Evolutionary conservation across 2,329 filamentous ascomycete species (phyloP).

Genomic region (Botryotinia narcissicola): DNA sequence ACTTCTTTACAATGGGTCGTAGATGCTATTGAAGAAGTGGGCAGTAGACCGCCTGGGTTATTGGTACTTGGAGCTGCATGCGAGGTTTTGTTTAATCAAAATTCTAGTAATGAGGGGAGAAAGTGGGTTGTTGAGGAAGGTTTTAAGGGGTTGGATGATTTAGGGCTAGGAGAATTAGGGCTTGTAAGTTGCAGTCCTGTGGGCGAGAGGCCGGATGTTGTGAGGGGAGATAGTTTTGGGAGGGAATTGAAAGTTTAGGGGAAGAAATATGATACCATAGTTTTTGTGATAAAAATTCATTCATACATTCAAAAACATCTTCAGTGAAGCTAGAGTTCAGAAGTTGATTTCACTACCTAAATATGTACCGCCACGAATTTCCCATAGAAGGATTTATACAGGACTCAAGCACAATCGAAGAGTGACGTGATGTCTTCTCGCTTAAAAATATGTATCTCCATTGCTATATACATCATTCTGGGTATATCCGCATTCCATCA

Average conservation of each 20-base stretch:
- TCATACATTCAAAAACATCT: not conserved
- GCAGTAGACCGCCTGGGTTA: slow-evolving; percentile 83
- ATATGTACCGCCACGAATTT: not conserved
- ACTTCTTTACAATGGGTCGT: slow-evolving; percentile 79
- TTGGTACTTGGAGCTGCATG: slow-evolving; percentile 84
- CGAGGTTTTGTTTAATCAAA: slow-evolving; percentile 58
- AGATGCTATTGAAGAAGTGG: slow-evolving; percentile 82
- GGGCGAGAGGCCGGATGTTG: slow-evolving; percentile 21
- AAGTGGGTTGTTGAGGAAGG: slow-evolving; percentile 88
- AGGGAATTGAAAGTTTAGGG: slow-evolving; percentile 27
- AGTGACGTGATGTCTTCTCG: not conserved
- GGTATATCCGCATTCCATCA: not conserved
- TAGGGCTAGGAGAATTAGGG: slow-evolving; percentile 26
- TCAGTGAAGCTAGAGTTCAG: not conserved
- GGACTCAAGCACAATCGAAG: not conserved
- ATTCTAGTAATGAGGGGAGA: slow-evolving; percentile 53
- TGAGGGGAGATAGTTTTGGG: slow-evolving; percentile 27
- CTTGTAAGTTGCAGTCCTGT: slow-evolving; percentile 25
- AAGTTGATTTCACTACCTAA: too few relatives aligned
- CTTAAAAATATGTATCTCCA: not conserved
- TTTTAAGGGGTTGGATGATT: slow-evolving; percentile 66
- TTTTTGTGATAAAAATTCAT: not conserved
- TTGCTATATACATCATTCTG: not conserved
- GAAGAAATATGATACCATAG: not conserved
- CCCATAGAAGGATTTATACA: not conserved